Evolutionary conservation across 1,284 basidiomycete genomes (phyloP).

Genomic region (Xerocomus nothofagi): DNA sequence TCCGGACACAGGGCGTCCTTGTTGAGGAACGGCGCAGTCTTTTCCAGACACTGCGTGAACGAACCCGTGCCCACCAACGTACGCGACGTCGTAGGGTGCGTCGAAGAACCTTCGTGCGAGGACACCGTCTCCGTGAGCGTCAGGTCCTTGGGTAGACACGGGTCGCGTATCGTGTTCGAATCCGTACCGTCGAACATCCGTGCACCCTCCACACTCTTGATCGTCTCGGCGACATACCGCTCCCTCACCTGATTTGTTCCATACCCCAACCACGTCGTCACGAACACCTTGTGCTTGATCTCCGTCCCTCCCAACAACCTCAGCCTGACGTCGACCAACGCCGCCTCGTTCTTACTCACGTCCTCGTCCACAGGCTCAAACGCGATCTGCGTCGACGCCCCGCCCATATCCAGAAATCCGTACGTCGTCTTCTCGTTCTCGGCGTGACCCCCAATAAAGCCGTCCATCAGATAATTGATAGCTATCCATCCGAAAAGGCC

Average conservation of each 20-base stretch:
- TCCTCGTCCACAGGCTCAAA: conserved; percentile 77
- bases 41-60: conserved; percentile 80
- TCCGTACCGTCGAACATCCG: conserved; percentile 18
- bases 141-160: conserved; percentile 86
- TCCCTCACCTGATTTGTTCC: conserved; percentile 96
- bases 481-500: conserved; percentile 99
- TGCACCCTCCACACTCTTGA: conserved; percentile 54
- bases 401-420: conserved; percentile 99
- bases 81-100: conserved; percentile 52
- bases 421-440: conserved; percentile 75
- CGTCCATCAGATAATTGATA: conserved; percentile 99
- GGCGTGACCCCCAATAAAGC: conserved; percentile 72
- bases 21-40: conserved; percentile 81
- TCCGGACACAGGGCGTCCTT: conserved; percentile 83
- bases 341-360: conserved; percentile 41
- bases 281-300: conserved; percentile 91
- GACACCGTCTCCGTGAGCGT: conserved; percentile 54
- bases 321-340: conserved; percentile 80
- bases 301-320: conserved; percentile 84
- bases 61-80: conserved; percentile 87
- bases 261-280: conserved; percentile 98
- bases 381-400: conserved; percentile 97
- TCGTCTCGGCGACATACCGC: conserved; percentile 76
- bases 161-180: conserved; percentile 66
- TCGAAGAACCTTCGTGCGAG: conserved; percentile 40